Evolutionary conservation across 257 asterid genomes (phyloP).

Genomic region (Rauvolfia tetraphylla): DNA sequence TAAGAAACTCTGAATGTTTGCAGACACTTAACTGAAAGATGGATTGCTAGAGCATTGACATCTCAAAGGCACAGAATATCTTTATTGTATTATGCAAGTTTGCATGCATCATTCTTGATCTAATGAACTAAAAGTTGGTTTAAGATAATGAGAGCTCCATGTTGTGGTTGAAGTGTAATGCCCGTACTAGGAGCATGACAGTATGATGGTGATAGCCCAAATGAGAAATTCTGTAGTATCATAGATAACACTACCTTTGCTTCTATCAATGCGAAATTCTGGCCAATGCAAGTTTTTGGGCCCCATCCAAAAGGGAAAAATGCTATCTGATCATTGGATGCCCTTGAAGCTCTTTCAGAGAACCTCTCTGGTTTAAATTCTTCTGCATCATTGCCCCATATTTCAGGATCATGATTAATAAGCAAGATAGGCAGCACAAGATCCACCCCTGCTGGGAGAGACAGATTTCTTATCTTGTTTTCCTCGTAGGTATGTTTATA

Average conservation of each 20-base stretch:
- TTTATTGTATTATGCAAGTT: neutral
- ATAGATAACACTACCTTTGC: slow-evolving; percentile 44
- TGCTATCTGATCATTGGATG: slow-evolving; percentile 39
- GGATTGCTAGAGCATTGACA: neutral
- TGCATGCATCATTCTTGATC: neutral
- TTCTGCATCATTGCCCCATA: slow-evolving; percentile 56
- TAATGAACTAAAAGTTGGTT: slow-evolving; percentile 17
- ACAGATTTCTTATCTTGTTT: slow-evolving; percentile 35
- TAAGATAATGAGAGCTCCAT: slow-evolving; percentile 44
- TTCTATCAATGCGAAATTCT: slow-evolving; percentile 41
- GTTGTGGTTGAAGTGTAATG: slow-evolving; percentile 55
- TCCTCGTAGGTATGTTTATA: slow-evolving; percentile 37
- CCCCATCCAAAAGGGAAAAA: slow-evolving; percentile 66
- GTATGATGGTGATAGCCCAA: slow-evolving; percentile 49
- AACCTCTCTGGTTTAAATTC: slow-evolving; percentile 55
- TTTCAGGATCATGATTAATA: slow-evolving; percentile 38
- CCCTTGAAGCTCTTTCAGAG: slow-evolving; percentile 41
- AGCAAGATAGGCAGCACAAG: slow-evolving; percentile 39
- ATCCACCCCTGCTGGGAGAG: slow-evolving; percentile 40
- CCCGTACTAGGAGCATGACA: slow-evolving; percentile 52
- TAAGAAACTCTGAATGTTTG: neutral
- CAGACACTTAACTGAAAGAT: neutral
- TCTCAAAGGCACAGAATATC: neutral
- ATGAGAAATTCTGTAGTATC: slow-evolving; percentile 41
- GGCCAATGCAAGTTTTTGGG: slow-evolving; percentile 53